Conservation (phyloP, 345 rosid genomes). For the Lenwebbia sp. region DNA sequence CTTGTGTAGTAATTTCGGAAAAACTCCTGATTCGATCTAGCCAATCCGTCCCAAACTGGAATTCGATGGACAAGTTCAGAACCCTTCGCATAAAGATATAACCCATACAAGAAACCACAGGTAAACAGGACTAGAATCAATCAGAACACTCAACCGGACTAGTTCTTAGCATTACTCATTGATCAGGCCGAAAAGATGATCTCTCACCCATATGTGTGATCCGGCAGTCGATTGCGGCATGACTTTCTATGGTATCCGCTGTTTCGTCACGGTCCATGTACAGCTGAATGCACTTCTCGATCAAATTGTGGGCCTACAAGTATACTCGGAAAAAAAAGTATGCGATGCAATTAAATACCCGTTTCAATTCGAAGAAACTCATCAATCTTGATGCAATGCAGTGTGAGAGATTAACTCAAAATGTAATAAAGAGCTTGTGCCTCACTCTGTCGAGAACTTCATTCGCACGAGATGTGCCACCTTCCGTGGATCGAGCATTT, state of each 20-base stretch:
- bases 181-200: background rate
- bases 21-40: background rate
- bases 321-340: accelerated
- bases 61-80: background rate
- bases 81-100: background rate
- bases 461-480: no score
- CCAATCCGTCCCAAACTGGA: background rate
- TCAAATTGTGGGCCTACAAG: background rate
- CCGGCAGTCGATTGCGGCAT: background rate
- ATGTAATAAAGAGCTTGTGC: no score
- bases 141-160: background rate
- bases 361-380: background rate
- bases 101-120: background rate
- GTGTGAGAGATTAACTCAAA: background rate
- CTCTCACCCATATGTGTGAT: background rate
- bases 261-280: background rate
- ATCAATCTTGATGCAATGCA: background rate
- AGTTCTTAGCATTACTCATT: background rate
- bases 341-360: background rate
- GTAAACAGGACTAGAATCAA: background rate
- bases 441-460: no score
- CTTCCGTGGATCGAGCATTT: background rate
- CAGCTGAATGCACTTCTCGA: background rate
- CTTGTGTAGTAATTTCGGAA: background rate
- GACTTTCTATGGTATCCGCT: background rate